Evolutionary conservation across 805 yeast species (phyloP).

Genomic region (Priceomyces castillae): DNA sequence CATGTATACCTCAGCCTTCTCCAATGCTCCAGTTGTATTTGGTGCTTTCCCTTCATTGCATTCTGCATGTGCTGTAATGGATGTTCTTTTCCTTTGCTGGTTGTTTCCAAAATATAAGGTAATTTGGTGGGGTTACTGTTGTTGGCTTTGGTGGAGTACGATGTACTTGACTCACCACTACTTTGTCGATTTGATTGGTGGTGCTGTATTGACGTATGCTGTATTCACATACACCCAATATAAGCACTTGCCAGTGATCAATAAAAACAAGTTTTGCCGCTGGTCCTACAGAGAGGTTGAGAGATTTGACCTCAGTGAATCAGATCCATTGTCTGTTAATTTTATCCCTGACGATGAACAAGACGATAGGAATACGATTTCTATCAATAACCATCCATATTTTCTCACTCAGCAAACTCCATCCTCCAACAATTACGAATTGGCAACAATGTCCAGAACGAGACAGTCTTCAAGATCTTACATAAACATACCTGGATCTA

Average conservation of each 20-base stretch:
- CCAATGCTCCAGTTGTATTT: conserved; percentile 86
- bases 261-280: conserved; percentile 56
- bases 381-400: conserved; percentile 2
- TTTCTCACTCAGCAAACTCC: conserved; percentile 6
- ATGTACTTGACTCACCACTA: conserved; percentile 98
- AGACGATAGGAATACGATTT: conserved; percentile 3
- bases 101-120: conserved; percentile 71
- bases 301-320: conserved; percentile 22
- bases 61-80: conserved; percentile 93
- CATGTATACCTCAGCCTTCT: conserved; percentile 78
- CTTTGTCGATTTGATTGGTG: conserved; percentile 90
- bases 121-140: conserved; percentile 71
- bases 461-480: conserved; percentile 26
- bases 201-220: conserved; percentile 74
- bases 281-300: conserved; percentile 56
- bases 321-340: conserved; percentile 29
- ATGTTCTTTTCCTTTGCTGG: conserved; percentile 80
- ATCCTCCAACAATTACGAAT: conserved; percentile 15
- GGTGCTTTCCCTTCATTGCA: conserved; percentile 89
- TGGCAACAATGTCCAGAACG: conserved; percentile 23
- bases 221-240: conserved; percentile 70
- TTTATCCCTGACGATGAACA: conserved; percentile 10
- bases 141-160: conserved; percentile 97
- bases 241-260: conserved; percentile 61
- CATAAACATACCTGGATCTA: conserved; percentile 9